Evolutionary conservation across 257 asterid species (phyloP).

Genomic region (Solanum microdontum): DNA sequence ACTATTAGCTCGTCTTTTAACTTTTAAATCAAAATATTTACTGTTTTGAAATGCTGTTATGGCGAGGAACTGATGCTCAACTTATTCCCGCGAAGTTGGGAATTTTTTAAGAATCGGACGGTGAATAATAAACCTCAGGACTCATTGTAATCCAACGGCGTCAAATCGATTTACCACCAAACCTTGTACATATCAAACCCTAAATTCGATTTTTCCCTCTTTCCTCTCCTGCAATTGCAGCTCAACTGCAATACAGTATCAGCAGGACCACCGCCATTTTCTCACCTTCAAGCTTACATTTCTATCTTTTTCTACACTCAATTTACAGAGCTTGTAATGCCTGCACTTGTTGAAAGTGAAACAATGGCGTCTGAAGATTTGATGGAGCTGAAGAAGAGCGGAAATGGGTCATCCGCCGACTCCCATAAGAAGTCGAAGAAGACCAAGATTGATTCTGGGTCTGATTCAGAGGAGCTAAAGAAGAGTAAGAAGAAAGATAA

Average conservation of each 20-base stretch:
- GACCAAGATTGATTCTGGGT: conserved; percentile 33
- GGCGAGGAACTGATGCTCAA: not conserved
- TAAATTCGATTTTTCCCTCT: conserved; percentile 3
- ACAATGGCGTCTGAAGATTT: conserved; percentile 11
- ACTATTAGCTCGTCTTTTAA: too few species aligned
- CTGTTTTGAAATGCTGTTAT: too few species aligned
- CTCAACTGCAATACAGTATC: conserved; percentile 9
- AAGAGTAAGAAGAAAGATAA: conserved; percentile 39
- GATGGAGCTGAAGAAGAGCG: conserved; percentile 33
- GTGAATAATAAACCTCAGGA: not conserved
- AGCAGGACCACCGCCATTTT: conserved; percentile 26
- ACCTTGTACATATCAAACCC: not conserved
- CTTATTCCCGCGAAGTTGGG: not conserved
- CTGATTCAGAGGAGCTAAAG: conserved; percentile 35
- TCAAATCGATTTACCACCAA: not conserved
- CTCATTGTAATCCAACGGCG: conserved; percentile 23
- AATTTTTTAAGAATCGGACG: not conserved
- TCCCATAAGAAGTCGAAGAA: conserved; percentile 40
- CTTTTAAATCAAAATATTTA: too few species aligned
- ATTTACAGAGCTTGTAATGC: conserved; percentile 21
- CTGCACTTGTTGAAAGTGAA: conserved; percentile 34
- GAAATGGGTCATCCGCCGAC: conserved; percentile 16
- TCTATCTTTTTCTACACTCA: not conserved
- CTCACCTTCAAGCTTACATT: not conserved
- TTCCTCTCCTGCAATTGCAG: conserved; percentile 25